Evolutionary conservation across 257 asterid genomes (phyloP).

Genomic region (Primulina huaijiensis): DNA sequence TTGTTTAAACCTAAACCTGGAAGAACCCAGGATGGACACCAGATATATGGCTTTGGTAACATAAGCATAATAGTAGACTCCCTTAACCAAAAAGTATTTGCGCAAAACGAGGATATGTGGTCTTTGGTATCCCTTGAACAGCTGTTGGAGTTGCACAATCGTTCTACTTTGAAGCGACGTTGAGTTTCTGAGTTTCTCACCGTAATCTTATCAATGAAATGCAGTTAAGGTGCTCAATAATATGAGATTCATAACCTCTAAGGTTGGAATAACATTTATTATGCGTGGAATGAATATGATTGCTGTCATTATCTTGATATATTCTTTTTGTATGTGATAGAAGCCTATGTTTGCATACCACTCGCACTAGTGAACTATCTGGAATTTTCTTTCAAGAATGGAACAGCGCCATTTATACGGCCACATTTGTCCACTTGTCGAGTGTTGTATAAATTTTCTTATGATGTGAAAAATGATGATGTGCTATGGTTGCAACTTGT

Average conservation of each 20-base stretch:
- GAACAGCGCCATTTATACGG: neutral
- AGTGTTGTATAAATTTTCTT: neutral
- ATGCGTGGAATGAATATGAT: neutral
- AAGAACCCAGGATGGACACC: slow-evolving; percentile 79
- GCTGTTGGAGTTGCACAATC: slow-evolving; percentile 71
- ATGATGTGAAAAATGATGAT: neutral
- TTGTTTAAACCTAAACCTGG: slow-evolving; percentile 72
- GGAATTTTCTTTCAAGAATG: neutral
- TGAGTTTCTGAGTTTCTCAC: slow-evolving; percentile 26
- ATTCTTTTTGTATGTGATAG: neutral
- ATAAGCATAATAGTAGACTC: slow-evolving; percentile 67
- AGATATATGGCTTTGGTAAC: slow-evolving; percentile 81
- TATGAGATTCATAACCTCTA: neutral
- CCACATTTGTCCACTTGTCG: slow-evolving; percentile 4
- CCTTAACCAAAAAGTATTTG: slow-evolving; percentile 64
- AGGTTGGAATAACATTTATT: neutral
- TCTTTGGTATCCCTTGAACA: slow-evolving; percentile 65
- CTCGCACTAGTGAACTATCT: neutral
- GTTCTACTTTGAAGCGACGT: slow-evolving; percentile 44
- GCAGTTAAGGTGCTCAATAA: neutral
- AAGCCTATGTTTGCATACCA: neutral
- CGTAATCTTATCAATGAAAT: neutral
- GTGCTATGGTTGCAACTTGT: neutral
- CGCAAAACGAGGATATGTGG: slow-evolving; percentile 75
- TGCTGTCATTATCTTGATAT: slow-evolving; percentile 1